Conservation (phyloP, 306 rosid species). For the Lotus japonicus region DNA sequence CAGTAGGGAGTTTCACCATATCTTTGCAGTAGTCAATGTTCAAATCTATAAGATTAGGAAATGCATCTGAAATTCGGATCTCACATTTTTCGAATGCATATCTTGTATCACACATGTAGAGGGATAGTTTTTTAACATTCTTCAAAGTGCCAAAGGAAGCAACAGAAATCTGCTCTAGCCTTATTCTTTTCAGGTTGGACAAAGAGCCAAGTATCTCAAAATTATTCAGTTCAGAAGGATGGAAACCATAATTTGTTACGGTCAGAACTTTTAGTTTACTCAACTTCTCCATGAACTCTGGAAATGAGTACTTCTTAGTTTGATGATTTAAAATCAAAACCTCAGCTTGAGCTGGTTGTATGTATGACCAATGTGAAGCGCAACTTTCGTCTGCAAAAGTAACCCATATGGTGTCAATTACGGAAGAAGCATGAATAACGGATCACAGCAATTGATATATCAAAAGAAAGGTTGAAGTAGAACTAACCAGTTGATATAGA, state of each 20-base stretch:
- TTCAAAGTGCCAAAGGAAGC: constrained; percentile 23
- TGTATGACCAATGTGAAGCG: constrained; percentile 38
- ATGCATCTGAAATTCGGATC: constrained; percentile 20
- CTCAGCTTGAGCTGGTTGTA: constrained; percentile 43
- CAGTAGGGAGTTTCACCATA: constrained; percentile 28
- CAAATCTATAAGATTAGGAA: constrained; percentile 38
- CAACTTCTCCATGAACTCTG: constrained; percentile 38
- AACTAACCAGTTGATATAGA: constrained; percentile 65
- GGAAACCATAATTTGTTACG: constrained; percentile 42
- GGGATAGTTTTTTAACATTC: constrained; percentile 33
- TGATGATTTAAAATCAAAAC: constrained; percentile 51
- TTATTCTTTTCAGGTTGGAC: constrained; percentile 41
- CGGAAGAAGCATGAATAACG: background rate
- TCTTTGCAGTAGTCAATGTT: constrained; percentile 43
- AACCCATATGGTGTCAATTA: background rate
- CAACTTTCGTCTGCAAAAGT: constrained; percentile 47
- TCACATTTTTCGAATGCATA: constrained; percentile 15
- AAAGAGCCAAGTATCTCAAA: constrained; percentile 33
- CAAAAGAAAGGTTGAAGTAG: background rate
- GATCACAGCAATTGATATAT: background rate
- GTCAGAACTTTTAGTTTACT: constrained; percentile 42
- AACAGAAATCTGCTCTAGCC: constrained; percentile 42
- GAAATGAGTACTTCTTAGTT: constrained; percentile 37
- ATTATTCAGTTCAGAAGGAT: constrained; percentile 29
- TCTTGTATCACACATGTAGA: constrained; percentile 35